phyloP scores from a whole-genome alignment of 768 basidiomycete species.

The Hirschioporus abietinus region DNA sequence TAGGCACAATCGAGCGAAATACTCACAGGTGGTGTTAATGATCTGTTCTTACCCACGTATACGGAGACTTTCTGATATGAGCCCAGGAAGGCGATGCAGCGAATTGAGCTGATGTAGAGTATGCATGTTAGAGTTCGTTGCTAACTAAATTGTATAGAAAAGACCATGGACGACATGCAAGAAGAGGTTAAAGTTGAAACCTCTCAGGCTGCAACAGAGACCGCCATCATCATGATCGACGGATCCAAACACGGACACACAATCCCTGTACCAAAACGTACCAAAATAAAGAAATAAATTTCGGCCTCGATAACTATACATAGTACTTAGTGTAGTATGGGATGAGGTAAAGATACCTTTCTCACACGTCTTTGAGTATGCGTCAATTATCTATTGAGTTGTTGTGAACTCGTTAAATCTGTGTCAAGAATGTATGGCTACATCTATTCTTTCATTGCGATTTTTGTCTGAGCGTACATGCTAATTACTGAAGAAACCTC shows the following conservation, averaged over 20 bases:
- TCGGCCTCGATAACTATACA: no score
- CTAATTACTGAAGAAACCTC: not conserved
- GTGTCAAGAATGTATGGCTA: not conserved
- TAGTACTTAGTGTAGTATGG: no score
- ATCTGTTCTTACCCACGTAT: not conserved
- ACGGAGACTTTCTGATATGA: not conserved
- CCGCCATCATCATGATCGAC: not conserved
- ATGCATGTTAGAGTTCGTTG: not conserved
- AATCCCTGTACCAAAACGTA: no score
- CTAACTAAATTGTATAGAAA: not conserved
- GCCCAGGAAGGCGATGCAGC: not conserved
- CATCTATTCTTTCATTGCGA: not conserved
- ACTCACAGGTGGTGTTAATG: not conserved
- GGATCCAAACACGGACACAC: not conserved
- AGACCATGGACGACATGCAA: not conserved
- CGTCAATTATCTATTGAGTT: not conserved
- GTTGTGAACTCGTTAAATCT: not conserved
- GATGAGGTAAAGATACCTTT: not conserved
- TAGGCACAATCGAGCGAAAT: not conserved
- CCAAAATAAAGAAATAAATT: no score
- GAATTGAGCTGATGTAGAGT: not conserved
- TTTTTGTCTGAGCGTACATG: slow-evolving; percentile 1
- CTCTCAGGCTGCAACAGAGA: not conserved
- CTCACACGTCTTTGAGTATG: not conserved
- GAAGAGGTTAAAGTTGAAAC: not conserved